A percentile compares a stretch with the other conserved stretches of the same genome.
Evolutionary conservation across 2,329 filamentous ascomycete species (phyloP).

Genomic region (Seiridium cupressi): DNA sequence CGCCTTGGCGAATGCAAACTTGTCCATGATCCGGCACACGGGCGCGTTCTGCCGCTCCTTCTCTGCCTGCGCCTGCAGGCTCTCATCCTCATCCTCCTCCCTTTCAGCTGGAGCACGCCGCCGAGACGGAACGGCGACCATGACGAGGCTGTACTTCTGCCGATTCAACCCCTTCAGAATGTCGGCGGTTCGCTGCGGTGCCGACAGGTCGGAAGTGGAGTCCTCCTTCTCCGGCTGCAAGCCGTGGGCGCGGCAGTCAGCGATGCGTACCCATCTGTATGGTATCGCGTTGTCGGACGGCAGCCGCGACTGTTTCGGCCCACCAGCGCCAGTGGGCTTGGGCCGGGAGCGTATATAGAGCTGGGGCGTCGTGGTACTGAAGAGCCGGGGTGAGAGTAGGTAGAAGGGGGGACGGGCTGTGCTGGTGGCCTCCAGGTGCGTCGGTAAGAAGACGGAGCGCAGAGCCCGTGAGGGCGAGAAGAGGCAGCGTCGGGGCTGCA

Average conservation of each 20-base stretch:
- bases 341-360: neutral
- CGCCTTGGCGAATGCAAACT: constrained; percentile 34
- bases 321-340: neutral
- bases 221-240: neutral
- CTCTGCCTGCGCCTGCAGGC: constrained; percentile 29
- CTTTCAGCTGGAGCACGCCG: neutral
- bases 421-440: constrained; percentile 10
- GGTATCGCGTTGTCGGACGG: constrained; percentile 48
- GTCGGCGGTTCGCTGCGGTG: constrained; percentile 16
- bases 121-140: constrained; percentile 24
- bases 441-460: constrained; percentile 24
- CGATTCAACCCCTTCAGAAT: constrained; percentile 19
- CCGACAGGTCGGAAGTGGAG: constrained; percentile 10
- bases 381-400: constrained; percentile 15
- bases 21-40: constrained; percentile 70
- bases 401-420: constrained; percentile 1
- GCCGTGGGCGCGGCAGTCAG: neutral
- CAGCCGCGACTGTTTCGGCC: neutral
- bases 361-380: constrained; percentile 12
- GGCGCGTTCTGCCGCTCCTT: neutral
- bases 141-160: constrained; percentile 18
- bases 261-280: constrained; percentile 32
- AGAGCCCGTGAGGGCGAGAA: constrained; percentile 26
- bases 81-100: constrained; percentile 25
- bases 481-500: constrained; percentile 22